These are phyloP conservation scores for Lentinula boryana DNA, from an alignment of 768 basidiomycete species.

Conservation along the genomic window DNA sequence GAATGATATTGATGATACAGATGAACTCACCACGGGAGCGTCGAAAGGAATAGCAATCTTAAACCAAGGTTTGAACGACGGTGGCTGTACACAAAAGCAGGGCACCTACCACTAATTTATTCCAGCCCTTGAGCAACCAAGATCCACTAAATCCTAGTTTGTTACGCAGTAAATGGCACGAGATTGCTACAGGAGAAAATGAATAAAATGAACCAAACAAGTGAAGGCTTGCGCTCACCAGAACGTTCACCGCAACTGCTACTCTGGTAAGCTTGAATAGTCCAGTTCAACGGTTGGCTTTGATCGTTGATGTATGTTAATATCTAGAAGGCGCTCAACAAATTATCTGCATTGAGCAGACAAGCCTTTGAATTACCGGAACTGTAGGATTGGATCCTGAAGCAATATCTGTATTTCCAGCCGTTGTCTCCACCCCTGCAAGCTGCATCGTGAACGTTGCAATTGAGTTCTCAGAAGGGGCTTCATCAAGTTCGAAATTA, in stretches of 20 bases:
- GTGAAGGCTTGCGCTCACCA: conserved; percentile 6
- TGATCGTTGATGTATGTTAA: conserved; percentile 1
- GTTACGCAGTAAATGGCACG: conserved; percentile 14
- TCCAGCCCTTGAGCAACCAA: conserved; percentile 15
- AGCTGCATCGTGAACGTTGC: conserved; percentile 22
- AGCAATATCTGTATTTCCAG: conserved; percentile 18
- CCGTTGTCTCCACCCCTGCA: conserved; percentile 19
- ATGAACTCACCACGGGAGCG: background rate
- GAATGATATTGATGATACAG: background rate
- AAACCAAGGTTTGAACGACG: background rate
- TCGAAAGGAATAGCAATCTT: conserved; percentile 5
- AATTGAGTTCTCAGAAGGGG: background rate
- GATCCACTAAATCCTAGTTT: conserved; percentile 18
- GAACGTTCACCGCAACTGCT: conserved; percentile 22
- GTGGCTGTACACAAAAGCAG: no score
- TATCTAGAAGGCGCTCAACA: background rate
- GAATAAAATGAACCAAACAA: background rate
- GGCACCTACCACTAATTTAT: conserved; percentile 15
- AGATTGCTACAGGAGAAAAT: conserved; percentile 13
- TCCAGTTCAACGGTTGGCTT: conserved; percentile 2
- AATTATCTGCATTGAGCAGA: background rate
- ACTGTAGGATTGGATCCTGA: conserved; percentile 7
- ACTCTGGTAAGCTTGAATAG: conserved; percentile 12
- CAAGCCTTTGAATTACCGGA: background rate
- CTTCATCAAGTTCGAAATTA: conserved; percentile 15